Evolutionary conservation across 164 flowering plant genomes (phyloP), one percentile per base, ranked within the genome.

Genomic region (Vitis cinerea): DNA sequence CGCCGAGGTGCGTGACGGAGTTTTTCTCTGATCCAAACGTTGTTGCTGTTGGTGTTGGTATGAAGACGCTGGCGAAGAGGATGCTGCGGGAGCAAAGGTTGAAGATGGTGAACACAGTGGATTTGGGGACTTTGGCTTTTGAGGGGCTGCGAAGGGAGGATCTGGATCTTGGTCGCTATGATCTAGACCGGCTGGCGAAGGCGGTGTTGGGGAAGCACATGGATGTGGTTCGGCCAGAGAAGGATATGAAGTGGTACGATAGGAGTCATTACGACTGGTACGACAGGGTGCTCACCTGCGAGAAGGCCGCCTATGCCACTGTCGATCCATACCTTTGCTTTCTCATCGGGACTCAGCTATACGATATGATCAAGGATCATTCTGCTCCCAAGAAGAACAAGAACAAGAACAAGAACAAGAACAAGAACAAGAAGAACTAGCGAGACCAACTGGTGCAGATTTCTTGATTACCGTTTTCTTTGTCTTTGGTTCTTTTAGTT

Each of bases 131-230:
- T 4, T 48, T 67, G 37, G 70, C 55, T 4, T 4, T n/a, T 0
- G 8, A 44, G 31, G 27, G 31, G 8, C 58, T 65, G 3, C 7
- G 1, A 12, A 47, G 70, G 51, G 4, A 67, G 44, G 54, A 57
- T 67, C 63, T 57, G 15, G 60, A 55, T 59, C 31, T 27, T 7
- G 15, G 30, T 14, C 47, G 61, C 51, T 66, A n/a, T 8, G 61
- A 16, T 30, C 8, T 64, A 5, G 56, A 64, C 48, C 66, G 17
- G 29, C 17, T 64, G 66, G 54, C 56, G 56, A 64, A 66, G 69
- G 30, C 47, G n/a, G 69, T 55, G 61, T 47, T 66, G n/a, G 69
- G 69, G 51, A 66, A 66, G 9, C 50, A 56, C 16, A 37, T 30
- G 60, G 50, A 66, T 44, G 50, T 66, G 19, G 19, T 15, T 3